Percentiles rank a stretch among this genome's conserved stretches.
phyloP scores from a whole-genome alignment of 1,139 yeast species.

The Petasospora fabianii region DNA sequence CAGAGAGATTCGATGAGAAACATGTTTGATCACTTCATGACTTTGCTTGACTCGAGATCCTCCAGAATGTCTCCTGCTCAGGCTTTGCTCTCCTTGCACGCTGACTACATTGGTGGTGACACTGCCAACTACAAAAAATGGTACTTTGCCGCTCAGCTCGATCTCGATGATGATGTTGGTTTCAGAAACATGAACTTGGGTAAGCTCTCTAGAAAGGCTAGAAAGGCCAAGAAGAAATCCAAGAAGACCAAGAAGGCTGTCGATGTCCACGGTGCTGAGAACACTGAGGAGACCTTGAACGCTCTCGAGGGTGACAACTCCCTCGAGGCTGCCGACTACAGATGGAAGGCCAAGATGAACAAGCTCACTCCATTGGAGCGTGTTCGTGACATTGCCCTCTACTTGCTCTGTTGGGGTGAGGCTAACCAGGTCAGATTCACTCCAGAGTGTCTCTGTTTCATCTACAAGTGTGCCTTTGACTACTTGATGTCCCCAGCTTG shows the following conservation, averaged over 20 bases:
- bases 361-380: constrained; percentile 68
- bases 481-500: constrained; percentile 85
- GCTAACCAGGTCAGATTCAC: constrained; percentile 96
- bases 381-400: constrained; percentile 86
- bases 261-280: constrained; percentile 45
- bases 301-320: constrained; percentile 87
- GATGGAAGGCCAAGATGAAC: constrained; percentile 82
- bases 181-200: constrained; percentile 79
- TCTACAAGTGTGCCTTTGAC: constrained; percentile 90
- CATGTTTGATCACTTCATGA: constrained; percentile 95
- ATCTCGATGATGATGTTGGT: constrained; percentile 78
- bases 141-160: constrained; percentile 93
- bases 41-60: constrained; percentile 87
- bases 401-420: constrained; percentile 95
- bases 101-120: constrained; percentile 96
- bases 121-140: constrained; percentile 90
- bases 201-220: constrained; percentile 52
- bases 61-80: constrained; percentile 97
- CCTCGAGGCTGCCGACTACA: constrained; percentile 73
- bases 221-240: constrained; percentile 53
- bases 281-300: constrained; percentile 42
- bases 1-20: constrained; percentile 97
- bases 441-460: constrained; percentile 89
- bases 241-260: constrained; percentile 63
- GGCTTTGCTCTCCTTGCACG: constrained; percentile 87